These are phyloP conservation scores for Lactarius indigo DNA, from an alignment of 768 basidiomycete species.

Conservation along the genomic window DNA sequence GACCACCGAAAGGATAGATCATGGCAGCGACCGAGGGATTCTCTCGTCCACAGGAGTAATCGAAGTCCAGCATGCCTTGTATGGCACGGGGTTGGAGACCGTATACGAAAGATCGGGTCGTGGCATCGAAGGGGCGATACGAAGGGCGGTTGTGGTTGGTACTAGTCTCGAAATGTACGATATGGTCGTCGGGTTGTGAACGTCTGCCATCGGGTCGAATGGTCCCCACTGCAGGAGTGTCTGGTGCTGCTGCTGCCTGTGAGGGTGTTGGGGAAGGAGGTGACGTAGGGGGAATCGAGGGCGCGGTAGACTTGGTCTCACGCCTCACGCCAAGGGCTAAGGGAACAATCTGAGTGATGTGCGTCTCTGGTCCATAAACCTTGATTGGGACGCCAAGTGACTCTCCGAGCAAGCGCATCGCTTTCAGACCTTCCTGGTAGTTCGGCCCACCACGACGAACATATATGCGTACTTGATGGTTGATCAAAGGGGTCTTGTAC, in stretches of 20 bases:
- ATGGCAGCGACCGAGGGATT: constrained; percentile 95
- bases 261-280: constrained; percentile 44
- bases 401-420: constrained; percentile 96
- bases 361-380: constrained; percentile 96
- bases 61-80: constrained; percentile 98
- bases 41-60: constrained; percentile 92
- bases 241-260: constrained; percentile 36
- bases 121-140: constrained; percentile 89
- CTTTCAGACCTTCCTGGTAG: constrained; percentile 98
- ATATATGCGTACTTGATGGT: constrained; percentile 88
- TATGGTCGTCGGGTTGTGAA: constrained; percentile 81
- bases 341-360: constrained; percentile 98
- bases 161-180: constrained; percentile 76
- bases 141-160: constrained; percentile 54
- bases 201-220: constrained; percentile 79
- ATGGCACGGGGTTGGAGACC: constrained; percentile 99
- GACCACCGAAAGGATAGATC: constrained; percentile 99
- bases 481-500: constrained; percentile 80
- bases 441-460: constrained; percentile 98
- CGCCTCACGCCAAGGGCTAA: constrained; percentile 88
- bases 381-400: constrained; percentile 95
- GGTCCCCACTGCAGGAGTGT: constrained; percentile 49
- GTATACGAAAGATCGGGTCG: constrained; percentile 95
- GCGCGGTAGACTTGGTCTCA: constrained; percentile 38
- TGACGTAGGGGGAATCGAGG: constrained; percentile 45